A percentile compares a stretch with the other conserved stretches of the same genome.
These are phyloP conservation scores for Curvularia lunata DNA, from an alignment of 2,329 filamentous ascomycete genomes.

Conservation along the genomic window DNA sequence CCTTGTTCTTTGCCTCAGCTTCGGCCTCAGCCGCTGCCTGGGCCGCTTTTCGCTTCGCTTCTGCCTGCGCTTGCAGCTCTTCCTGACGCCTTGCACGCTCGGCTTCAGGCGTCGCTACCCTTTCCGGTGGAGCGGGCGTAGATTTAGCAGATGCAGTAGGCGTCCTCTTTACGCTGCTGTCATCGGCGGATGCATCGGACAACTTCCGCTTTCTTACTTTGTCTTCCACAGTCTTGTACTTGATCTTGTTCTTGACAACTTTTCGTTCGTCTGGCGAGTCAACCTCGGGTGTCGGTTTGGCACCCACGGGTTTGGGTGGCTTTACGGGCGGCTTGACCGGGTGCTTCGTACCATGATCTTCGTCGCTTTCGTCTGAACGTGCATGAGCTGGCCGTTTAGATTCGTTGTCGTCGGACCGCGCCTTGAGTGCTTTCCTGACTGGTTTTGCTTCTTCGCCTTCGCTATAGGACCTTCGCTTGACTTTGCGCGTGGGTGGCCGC, in stretches of 20 bases:
- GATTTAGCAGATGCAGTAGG: constrained; percentile 45
- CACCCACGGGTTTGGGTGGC: constrained; percentile 30
- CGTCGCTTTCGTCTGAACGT: constrained; percentile 41
- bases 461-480: constrained; percentile 43
- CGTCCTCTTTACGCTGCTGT: constrained; percentile 41
- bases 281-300: constrained; percentile 43
- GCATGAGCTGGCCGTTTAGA: constrained; percentile 33
- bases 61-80: constrained; percentile 39
- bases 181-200: constrained; percentile 42
- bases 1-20: constrained; percentile 35
- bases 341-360: constrained; percentile 34
- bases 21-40: constrained; percentile 32
- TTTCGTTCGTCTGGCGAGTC: constrained; percentile 48
- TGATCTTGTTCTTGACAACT: constrained; percentile 40
- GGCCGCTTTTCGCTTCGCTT: constrained; percentile 34
- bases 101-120: constrained; percentile 41
- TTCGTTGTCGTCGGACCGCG: constrained; percentile 41
- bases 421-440: constrained; percentile 42
- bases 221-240: constrained; percentile 42
- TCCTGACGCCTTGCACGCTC: constrained; percentile 46
- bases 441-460: constrained; percentile 45
- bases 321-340: constrained; percentile 38
- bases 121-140: constrained; percentile 45
- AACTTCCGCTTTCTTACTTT: constrained; percentile 42
- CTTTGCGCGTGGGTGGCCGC: constrained; percentile 44